These are phyloP conservation scores for Cryptomeria japonica DNA, from an alignment of 75 land plant genomes.

Conservation along the genomic window DNA sequence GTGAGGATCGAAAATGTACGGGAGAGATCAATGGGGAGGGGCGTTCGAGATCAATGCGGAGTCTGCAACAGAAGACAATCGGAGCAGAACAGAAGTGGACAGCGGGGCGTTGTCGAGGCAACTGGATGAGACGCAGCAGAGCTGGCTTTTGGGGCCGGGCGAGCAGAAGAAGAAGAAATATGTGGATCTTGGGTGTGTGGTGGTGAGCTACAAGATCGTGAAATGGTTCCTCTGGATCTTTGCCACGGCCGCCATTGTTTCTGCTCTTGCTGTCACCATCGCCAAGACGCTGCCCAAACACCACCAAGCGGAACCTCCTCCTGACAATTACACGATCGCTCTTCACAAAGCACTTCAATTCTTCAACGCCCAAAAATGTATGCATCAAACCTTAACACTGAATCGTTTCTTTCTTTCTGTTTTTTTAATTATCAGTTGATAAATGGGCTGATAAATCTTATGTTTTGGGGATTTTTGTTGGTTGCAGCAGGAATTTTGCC, in stretches of 20 bases:
- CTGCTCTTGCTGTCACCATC: constrained; percentile 66
- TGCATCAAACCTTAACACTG: constrained; percentile 10
- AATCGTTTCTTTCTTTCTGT: no score
- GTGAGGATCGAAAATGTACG: background rate
- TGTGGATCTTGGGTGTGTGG: constrained; percentile 82
- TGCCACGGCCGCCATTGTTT: constrained; percentile 36
- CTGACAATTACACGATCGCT: constrained; percentile 75
- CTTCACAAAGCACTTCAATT: constrained; percentile 80
- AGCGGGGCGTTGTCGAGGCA: constrained; percentile 43
- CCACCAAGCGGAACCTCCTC: constrained; percentile 45
- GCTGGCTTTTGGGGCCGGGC: constrained; percentile 82
- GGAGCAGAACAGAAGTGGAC: constrained; percentile 55
- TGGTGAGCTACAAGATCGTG: constrained; percentile 53
- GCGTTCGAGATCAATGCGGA: constrained; percentile 55
- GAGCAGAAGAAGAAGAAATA: constrained; percentile 67
- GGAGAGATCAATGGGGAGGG: constrained; percentile 63
- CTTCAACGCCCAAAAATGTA: constrained; percentile 96
- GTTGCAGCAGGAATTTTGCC: constrained; percentile 81
- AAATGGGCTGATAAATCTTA: background rate
- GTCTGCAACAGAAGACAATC: constrained; percentile 46
- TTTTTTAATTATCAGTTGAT: no score
- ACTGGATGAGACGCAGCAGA: constrained; percentile 88
- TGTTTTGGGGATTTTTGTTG: background rate
- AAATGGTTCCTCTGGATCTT: constrained; percentile 35
- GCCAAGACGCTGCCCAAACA: constrained; percentile 65